phyloP scores from a whole-genome alignment of 2,329 filamentous ascomycete species.

The Botrytis byssoidea region DNA sequence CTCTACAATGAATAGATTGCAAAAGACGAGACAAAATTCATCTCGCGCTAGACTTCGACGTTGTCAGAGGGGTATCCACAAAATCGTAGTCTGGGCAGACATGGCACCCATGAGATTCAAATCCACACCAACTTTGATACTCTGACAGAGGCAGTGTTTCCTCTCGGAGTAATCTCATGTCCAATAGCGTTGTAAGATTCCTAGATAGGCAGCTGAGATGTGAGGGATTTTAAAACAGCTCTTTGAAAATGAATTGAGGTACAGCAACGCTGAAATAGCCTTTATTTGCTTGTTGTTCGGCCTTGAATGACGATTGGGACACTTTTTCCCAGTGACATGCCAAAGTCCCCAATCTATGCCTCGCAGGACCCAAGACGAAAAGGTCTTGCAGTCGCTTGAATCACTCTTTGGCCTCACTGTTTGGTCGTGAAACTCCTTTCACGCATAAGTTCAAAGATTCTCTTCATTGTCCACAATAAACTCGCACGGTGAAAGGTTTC shows the following conservation, averaged over 20 bases:
- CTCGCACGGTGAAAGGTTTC: too few relatives aligned
- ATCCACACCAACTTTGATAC: too few relatives aligned
- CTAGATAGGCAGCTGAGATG: too few relatives aligned
- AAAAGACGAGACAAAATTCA: too few relatives aligned
- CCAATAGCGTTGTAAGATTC: too few relatives aligned
- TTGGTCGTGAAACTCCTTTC: background rate
- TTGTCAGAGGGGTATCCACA: too few relatives aligned
- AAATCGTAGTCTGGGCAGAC: too few relatives aligned
- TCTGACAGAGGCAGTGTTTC: too few relatives aligned
- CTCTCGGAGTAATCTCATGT: too few relatives aligned
- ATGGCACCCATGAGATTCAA: too few relatives aligned
- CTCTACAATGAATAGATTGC: too few relatives aligned
- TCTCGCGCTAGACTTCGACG: too few relatives aligned
- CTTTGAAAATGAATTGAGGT: background rate
- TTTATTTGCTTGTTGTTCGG: background rate
- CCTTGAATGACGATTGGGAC: background rate
- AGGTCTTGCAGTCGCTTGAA: background rate
- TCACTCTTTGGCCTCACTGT: fast-evolving
- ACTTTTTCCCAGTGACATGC: background rate
- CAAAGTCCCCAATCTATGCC: fast-evolving
- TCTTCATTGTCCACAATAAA: background rate
- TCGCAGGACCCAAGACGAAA: background rate
- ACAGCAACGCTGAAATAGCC: background rate
- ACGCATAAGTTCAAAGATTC: fast-evolving
- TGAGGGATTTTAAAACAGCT: background rate